Evolutionary conservation across 495 filamentous ascomycete genomes (phyloP).

Genomic region (Annulohypoxylon nitens): DNA sequence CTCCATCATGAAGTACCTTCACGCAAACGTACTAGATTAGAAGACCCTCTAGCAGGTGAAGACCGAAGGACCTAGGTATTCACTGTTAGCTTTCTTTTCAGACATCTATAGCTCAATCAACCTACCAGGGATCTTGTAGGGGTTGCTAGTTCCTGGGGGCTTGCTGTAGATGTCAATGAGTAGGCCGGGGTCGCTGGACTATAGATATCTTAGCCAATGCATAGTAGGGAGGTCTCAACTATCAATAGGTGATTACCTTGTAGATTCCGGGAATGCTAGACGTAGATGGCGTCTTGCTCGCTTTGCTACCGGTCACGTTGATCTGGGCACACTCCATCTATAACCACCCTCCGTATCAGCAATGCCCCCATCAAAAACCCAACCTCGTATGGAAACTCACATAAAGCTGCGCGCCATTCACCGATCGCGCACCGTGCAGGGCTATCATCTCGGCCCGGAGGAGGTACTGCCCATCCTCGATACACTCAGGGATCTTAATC

Average conservation of each 20-base stretch:
- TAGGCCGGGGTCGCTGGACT: conserved; percentile 55
- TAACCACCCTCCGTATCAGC: conserved; percentile 41
- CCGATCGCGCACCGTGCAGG: conserved; percentile 58
- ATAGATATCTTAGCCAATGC: neutral
- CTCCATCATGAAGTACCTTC: neutral
- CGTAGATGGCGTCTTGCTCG: conserved; percentile 52
- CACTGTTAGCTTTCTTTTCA: neutral
- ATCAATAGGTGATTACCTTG: conserved; percentile 36
- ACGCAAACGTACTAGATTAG: neutral
- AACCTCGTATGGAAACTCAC: conserved; percentile 45
- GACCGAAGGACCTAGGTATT: conserved; percentile 27
- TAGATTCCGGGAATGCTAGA: conserved; percentile 63
- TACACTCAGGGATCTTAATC: conserved; percentile 61
- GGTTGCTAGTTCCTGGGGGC: conserved; percentile 38
- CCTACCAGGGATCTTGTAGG: conserved; percentile 55
- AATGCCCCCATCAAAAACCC: too few species aligned
- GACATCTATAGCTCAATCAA: neutral
- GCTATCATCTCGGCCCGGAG: conserved; percentile 67
- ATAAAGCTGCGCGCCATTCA: conserved; percentile 64
- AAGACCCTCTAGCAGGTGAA: conserved; percentile 36
- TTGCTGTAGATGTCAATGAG: conserved; percentile 58
- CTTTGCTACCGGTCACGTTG: conserved; percentile 60
- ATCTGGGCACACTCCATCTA: conserved; percentile 66
- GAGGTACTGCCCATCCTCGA: conserved; percentile 62
- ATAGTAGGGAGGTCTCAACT: neutral